phyloP scores from a whole-genome alignment of 2,329 filamentous ascomycete genomes.

The Cytospora piceae region DNA sequence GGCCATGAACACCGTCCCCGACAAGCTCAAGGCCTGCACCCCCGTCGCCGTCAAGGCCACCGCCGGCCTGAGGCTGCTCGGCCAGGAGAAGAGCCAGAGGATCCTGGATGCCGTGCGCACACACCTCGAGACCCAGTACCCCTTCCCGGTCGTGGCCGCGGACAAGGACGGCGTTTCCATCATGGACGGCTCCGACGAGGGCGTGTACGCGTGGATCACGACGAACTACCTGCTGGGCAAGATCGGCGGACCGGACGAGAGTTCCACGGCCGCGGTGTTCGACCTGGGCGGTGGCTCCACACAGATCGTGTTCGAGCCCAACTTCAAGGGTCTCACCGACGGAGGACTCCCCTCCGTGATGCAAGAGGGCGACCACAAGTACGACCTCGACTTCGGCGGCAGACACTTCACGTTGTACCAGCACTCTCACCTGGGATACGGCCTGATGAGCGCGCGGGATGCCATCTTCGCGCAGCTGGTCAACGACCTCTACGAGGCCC shows the following conservation, averaged over 20 bases:
- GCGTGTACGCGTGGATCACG: constrained; percentile 98
- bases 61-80: constrained; percentile 87
- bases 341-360: constrained; percentile 87
- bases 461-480: constrained; percentile 79
- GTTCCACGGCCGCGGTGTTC: constrained; percentile 89
- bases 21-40: constrained; percentile 87
- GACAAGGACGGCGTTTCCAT: constrained; percentile 89
- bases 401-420: constrained; percentile 93
- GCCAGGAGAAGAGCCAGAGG: constrained; percentile 75
- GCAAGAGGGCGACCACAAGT: constrained; percentile 92
- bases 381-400: constrained; percentile 86
- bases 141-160: constrained; percentile 88
- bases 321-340: constrained; percentile 72
- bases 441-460: constrained; percentile 91
- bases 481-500: constrained; percentile 69
- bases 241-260: constrained; percentile 90
- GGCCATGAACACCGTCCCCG: constrained; percentile 81
- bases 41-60: constrained; percentile 98
- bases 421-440: constrained; percentile 96
- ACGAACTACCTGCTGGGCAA: constrained; percentile 98
- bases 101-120: constrained; percentile 84
- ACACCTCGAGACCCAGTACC: constrained; percentile 85
- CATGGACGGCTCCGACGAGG: constrained; percentile 97
- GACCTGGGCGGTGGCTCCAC: constrained; percentile 96
- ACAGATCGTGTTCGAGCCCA: constrained; percentile 98